Evolutionary conservation across 805 yeast genomes (phyloP).

Genomic region (Hanseniaspora guilliermondii): DNA sequence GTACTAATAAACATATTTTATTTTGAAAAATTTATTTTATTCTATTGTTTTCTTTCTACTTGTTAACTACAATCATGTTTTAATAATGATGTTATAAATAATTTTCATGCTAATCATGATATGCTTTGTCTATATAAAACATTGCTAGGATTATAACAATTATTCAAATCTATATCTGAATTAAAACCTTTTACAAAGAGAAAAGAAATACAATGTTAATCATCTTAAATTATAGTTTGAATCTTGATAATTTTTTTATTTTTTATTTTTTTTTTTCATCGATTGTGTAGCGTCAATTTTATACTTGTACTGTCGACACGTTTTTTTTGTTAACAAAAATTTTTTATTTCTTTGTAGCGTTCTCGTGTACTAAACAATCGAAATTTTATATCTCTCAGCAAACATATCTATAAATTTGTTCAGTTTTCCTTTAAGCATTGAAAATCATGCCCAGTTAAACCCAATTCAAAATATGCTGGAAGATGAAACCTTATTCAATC

Average conservation of each 20-base stretch:
- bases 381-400: too few relatives aligned
- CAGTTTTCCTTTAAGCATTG: not conserved
- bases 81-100: conserved; percentile 14
- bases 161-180: conserved; percentile 12
- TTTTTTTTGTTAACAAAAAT: too few relatives aligned
- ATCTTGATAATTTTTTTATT: too few relatives aligned
- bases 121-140: conserved; percentile 9
- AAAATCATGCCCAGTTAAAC: too few relatives aligned
- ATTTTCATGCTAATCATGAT: conserved; percentile 31
- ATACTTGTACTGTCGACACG: too few relatives aligned
- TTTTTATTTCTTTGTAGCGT: too few relatives aligned
- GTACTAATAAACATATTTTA: conserved; percentile 10
- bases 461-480: not conserved
- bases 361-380: too few relatives aligned
- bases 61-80: not conserved
- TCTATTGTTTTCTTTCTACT: not conserved
- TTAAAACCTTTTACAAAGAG: not conserved
- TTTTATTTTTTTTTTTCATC: too few relatives aligned
- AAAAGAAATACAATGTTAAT: too few relatives aligned
- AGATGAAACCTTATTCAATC: conserved; percentile 28
- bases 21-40: conserved; percentile 15
- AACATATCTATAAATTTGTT: too few relatives aligned
- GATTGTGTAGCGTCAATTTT: too few relatives aligned
- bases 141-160: conserved; percentile 15
- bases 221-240: too few relatives aligned